Evolutionary conservation across 2,329 filamentous ascomycete genomes (phyloP), one percentile per base, ranked within the genome.

Genomic region (Calonectria montana): DNA sequence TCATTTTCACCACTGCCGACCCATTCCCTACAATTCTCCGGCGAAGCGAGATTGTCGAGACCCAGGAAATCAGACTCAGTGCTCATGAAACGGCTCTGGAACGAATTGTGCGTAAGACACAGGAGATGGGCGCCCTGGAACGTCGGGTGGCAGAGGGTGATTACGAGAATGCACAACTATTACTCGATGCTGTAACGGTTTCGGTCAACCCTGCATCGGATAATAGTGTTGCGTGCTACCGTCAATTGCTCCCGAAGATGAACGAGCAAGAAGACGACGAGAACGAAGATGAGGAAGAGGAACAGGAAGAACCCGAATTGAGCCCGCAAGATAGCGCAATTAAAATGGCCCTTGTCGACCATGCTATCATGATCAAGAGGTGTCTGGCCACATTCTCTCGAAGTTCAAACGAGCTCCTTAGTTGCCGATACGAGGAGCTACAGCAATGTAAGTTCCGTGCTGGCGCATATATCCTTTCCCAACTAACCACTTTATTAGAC

Each of bases 81-180:
- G 92, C 96, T 8, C 87, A 97, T 70, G 94, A 98, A 83, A 96
- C 95, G n/a, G 96, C 94, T 0, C 87, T 98, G 72, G 96, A 98
- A 82, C 92, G 96, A 18, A 96, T 97, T 37, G 93, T 94, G 77
- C 91, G 96, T 71, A 98, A 98, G 86, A 97, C 96, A 1, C 91
- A 94, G 70, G 96, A 98, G 83, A 90, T 98, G 85, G 87, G 91
- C 1, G 84, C 89, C 0, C 86, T 98, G 1, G 95, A 97, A 81
- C 94, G 93, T 81, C 91, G 92, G 62, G 87, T 96, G 10, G 85
- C 88, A 1, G 92, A 94, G 25, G 93, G 93, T 6, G 94, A 96
- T 69, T 91, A 94, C 41, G 90, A 92, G 10, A 90, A 91, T 50
- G 89, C 92, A 18, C 89, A 91, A 48, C 86, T 91, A 55, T 87